Conservation (phyloP, 768 basidiomycete genomes). For the Pulveroboletus sp. region DNA sequence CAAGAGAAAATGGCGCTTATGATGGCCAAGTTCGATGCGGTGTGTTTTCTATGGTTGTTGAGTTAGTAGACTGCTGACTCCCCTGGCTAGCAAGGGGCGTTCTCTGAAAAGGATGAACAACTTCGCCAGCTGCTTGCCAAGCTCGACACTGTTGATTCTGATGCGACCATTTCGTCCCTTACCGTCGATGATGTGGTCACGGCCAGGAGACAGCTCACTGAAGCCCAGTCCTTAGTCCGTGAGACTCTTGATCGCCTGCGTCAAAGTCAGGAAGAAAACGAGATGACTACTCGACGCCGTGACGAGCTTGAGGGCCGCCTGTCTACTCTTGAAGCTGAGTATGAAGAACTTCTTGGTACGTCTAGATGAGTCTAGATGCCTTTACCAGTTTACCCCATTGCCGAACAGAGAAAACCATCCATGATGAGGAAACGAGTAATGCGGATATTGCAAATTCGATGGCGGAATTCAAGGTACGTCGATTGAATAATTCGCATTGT, state of each 20-base stretch:
- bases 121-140: conserved; percentile 80
- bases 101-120: conserved; percentile 94
- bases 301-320: conserved; percentile 87
- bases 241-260: conserved; percentile 88
- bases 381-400: conserved; percentile 8
- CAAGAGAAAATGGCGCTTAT: conserved; percentile 99
- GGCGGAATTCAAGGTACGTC: conserved; percentile 78
- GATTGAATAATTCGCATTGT: neutral
- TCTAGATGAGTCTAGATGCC: conserved; percentile 7
- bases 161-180: conserved; percentile 48
- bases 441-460: conserved; percentile 80
- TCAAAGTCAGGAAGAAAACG: conserved; percentile 89
- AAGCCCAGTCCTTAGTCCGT: conserved; percentile 78
- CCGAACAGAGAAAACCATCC: conserved; percentile 78
- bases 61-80: conserved; percentile 4
- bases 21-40: conserved; percentile 99
- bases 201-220: conserved; percentile 84
- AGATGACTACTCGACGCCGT: conserved; percentile 71
- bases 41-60: conserved; percentile 36
- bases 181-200: conserved; percentile 73
- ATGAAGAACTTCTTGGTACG: conserved; percentile 92
- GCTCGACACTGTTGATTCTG: conserved; percentile 75
- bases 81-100: conserved; percentile 68
- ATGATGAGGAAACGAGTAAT: conserved; percentile 82
- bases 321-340: conserved; percentile 80